Evolutionary conservation across 2,329 filamentous ascomycete genomes (phyloP).

Genomic region (Tolypocladium endophyticum): DNA sequence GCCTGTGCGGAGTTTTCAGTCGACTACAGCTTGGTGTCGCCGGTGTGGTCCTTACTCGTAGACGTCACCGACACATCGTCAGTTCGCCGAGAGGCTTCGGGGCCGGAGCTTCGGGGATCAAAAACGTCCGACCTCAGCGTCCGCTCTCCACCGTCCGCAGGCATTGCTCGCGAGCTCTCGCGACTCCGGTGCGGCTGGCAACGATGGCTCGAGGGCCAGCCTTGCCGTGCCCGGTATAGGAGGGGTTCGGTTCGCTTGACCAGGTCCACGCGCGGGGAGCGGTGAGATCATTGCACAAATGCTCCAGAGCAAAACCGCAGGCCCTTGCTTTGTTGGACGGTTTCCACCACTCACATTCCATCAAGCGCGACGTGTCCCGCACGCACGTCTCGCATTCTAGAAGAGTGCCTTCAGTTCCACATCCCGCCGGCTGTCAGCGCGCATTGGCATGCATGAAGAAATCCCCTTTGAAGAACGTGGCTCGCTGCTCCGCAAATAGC

Average conservation of each 20-base stretch:
- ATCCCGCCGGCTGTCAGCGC: neutral
- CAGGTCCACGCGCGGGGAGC: neutral
- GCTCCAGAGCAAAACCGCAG: neutral
- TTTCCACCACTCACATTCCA: neutral
- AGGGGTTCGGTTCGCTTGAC: neutral
- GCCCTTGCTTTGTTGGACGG: neutral
- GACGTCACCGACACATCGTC: neutral
- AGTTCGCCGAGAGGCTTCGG: neutral
- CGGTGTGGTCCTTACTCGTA: neutral
- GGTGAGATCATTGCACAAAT: neutral
- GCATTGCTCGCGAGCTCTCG: neutral
- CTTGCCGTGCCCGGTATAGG: neutral
- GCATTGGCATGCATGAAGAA: neutral
- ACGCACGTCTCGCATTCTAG: neutral
- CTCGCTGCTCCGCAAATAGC: neutral
- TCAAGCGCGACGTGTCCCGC: neutral
- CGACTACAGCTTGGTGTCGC: neutral
- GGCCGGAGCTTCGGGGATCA: neutral
- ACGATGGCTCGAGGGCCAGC: neutral
- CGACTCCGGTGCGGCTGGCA: neutral
- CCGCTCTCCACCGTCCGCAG: neutral
- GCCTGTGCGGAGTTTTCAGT: neutral
- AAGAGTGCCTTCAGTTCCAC: neutral
- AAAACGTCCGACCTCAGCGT: neutral
- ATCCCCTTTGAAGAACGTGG: neutral